Evolutionary conservation across 1,139 yeast genomes (phyloP), one percentile per base, ranked within the genome.

Genomic region (Arxiozyma heterogenica): DNA sequence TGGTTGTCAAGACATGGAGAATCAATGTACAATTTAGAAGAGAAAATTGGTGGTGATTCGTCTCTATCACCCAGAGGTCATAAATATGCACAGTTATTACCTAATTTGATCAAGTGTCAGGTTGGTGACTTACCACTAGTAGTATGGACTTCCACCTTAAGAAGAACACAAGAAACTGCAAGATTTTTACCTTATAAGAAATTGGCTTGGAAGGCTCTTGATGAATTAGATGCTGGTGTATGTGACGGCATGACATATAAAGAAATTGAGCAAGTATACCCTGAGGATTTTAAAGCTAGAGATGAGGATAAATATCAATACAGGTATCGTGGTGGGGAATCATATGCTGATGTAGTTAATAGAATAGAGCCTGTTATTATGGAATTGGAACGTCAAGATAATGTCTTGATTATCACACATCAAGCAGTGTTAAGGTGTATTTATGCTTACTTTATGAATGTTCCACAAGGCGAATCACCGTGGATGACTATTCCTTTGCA

Each of bases 401-500:
- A 93, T 68, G 90, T 93, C 55, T 76, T 93, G 69, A 93, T 93
- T 59, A 93, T 93, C 47, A 93, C 98, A n/a, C 98, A 93, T 68
- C 98, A 93, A 72, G 98, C 98, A 0, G 98, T 93, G 30, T 76
- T 93, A 62, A 81, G 98, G 64, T 93, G 98, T 69, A 84, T 93
- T 55, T 93, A 93, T 71, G 98, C 98, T 4, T 93, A 93, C 70
- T 93, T 90, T 68, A 93, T 93, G 98, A 91, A 93, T 68, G 95
- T 93, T 22, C 96, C 97, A 3, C 98, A 91, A 70, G 97, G 91
- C 64, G 94, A 90, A 67, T 82, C 91, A 57, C 98, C 98, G 3
- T 93, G 98, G 98, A 91, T 93, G 96, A 89, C 94, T 51, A 95
- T 93, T 55, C 98, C 98, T 6, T 75, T 93, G 64, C 98, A 93